phyloP scores from a whole-genome alignment of 495 filamentous ascomycete genomes.

The Hypomontagnella monticulosa region DNA sequence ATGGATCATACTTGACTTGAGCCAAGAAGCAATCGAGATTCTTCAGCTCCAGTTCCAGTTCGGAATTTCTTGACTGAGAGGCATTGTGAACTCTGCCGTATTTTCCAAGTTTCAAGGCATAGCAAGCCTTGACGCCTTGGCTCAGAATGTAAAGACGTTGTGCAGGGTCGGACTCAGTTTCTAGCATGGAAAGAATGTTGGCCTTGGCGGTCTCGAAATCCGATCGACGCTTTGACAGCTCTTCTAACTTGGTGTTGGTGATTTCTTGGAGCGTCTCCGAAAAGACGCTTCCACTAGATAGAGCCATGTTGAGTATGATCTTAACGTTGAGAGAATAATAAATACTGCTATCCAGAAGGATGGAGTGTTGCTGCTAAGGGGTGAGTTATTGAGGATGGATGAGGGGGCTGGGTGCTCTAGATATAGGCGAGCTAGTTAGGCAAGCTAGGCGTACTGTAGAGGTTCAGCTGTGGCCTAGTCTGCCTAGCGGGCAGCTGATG shows the following conservation, averaged over 20 bases:
- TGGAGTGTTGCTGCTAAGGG: too few species aligned
- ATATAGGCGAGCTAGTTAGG: too few species aligned
- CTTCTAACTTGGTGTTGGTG: slow-evolving; percentile 70
- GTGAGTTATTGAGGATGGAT: too few species aligned
- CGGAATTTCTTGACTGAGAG: slow-evolving; percentile 32
- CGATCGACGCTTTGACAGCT: slow-evolving; percentile 67
- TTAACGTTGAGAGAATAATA: too few species aligned
- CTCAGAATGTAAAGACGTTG: slow-evolving; percentile 51
- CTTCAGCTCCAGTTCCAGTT: slow-evolving; percentile 54
- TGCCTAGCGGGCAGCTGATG: too few species aligned
- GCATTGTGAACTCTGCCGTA: slow-evolving; percentile 22
- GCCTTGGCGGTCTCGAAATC: slow-evolving; percentile 60
- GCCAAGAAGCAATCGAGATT: slow-evolving; percentile 63
- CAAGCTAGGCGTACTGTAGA: too few species aligned
- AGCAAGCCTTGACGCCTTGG: slow-evolving; percentile 54
- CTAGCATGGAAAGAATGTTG: slow-evolving; percentile 39
- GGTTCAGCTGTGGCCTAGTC: too few species aligned
- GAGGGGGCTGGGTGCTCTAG: too few species aligned
- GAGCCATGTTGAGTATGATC: slow-evolving; percentile 24
- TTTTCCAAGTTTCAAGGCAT: slow-evolving; percentile 46
- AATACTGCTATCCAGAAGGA: too few species aligned
- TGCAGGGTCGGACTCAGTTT: slow-evolving; percentile 43
- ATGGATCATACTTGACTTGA: slow-evolving; percentile 66
- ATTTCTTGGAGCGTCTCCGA: slow-evolving; percentile 72
- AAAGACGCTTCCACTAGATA: slow-evolving; percentile 48